These are phyloP conservation scores for Hansenula lynferdii DNA, from an alignment of 1,139 yeast species.

Conservation along the genomic window DNA sequence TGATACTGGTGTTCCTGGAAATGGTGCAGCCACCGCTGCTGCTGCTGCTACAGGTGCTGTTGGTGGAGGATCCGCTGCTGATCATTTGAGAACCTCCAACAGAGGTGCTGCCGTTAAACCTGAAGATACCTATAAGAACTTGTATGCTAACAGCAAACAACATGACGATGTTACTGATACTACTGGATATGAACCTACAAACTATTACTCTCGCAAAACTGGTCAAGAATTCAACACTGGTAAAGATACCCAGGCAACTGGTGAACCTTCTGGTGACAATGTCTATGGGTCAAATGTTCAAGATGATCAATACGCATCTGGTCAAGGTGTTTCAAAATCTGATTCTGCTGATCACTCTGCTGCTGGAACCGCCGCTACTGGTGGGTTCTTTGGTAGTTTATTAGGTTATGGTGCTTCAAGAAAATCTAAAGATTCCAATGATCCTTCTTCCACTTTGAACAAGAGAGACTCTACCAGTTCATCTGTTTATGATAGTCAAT, in stretches of 20 bases:
- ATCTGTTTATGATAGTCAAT: slow-evolving; percentile 1
- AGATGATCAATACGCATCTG: too few relatives aligned
- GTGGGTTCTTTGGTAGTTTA: slow-evolving; percentile 1
- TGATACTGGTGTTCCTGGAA: slow-evolving; percentile 16
- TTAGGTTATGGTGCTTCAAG: neutral
- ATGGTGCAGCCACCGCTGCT: slow-evolving; percentile 14
- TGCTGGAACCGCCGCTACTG: neutral
- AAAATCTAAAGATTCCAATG: neutral
- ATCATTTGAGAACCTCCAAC: slow-evolving; percentile 4
- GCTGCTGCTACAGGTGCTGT: slow-evolving; percentile 2
- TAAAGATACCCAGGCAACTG: neutral
- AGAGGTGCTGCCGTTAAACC: slow-evolving; percentile 14
- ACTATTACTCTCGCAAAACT: slow-evolving; percentile 12
- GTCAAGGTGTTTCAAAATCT: neutral
- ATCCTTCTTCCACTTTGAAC: neutral
- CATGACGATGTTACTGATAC: slow-evolving; percentile 14
- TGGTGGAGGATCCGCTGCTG: slow-evolving; percentile 4
- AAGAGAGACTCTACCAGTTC: slow-evolving; percentile 1
- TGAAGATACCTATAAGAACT: slow-evolving; percentile 13
- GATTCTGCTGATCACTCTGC: neutral
- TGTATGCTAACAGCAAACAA: slow-evolving; percentile 4
- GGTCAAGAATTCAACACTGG: slow-evolving; percentile 4
- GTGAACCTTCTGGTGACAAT: neutral
- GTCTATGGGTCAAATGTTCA: too few relatives aligned
- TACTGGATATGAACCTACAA: slow-evolving; percentile 16